phyloP scores from a whole-genome alignment of 768 basidiomycete species.

The Suillus plorans region DNA sequence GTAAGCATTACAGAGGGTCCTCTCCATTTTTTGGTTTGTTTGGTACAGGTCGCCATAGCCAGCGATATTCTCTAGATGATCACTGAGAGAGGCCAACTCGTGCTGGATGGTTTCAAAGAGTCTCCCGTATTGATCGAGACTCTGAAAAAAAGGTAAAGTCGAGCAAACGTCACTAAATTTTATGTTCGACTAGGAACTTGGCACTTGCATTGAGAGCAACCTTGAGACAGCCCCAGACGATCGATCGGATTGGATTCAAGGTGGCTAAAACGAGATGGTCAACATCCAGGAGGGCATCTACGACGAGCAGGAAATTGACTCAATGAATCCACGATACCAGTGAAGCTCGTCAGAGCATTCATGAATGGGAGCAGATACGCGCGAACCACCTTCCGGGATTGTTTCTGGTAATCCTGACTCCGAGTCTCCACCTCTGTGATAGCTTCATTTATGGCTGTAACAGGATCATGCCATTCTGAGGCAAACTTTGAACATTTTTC shows the following conservation, averaged over 20 bases:
- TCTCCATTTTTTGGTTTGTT: constrained; percentile 13
- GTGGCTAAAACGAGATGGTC: no score
- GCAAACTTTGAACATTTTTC: no score
- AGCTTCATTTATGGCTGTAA: no score
- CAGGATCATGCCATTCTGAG: no score
- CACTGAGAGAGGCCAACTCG: constrained; percentile 13
- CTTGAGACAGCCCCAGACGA: neutral
- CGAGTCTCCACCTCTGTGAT: no score
- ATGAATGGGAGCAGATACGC: no score
- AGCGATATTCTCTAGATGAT: constrained; percentile 14
- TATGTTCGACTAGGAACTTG: neutral
- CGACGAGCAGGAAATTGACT: no score
- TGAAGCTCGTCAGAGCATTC: no score
- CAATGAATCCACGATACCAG: no score
- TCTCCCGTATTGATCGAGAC: constrained; percentile 1
- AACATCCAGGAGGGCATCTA: no score
- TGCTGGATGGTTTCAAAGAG: constrained; percentile 23
- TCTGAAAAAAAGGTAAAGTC: constrained; percentile 4
- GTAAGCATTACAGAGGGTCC: constrained; percentile 17
- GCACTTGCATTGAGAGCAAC: neutral
- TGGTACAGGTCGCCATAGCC: constrained; percentile 18
- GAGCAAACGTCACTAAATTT: constrained; percentile 9
- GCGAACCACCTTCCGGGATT: no score
- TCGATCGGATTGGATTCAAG: neutral
- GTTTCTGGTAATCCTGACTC: no score